These are phyloP conservation scores for Metschnikowia cubensis DNA, from an alignment of 805 yeast genomes.

Conservation along the genomic window DNA sequence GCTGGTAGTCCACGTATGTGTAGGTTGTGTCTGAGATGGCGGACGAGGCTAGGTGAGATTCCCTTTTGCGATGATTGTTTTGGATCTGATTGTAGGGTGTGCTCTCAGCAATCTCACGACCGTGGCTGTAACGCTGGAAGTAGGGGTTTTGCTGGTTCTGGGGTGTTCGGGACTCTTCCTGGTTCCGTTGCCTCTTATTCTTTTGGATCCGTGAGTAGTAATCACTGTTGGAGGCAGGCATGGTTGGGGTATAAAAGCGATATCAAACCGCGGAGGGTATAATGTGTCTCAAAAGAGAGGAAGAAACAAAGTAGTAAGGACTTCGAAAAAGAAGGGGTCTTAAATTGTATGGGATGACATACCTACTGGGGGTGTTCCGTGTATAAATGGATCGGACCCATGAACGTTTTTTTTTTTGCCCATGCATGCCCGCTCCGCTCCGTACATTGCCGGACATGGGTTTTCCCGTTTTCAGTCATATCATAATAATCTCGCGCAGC, in stretches of 20 bases:
- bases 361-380: background rate
- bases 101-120: background rate
- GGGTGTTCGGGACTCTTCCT: background rate
- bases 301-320: background rate
- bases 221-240: slow-evolving; percentile 11
- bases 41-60: slow-evolving; percentile 9
- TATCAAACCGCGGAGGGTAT: background rate
- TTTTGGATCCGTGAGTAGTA: slow-evolving; percentile 9
- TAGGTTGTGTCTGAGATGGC: slow-evolving; percentile 13
- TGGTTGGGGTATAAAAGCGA: background rate
- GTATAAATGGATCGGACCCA: background rate
- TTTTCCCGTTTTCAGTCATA: slow-evolving; percentile 2
- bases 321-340: background rate
- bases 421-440: background rate
- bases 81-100: slow-evolving; percentile 6
- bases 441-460: background rate
- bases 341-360: too few relatives aligned
- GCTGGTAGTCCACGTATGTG: slow-evolving; percentile 15
- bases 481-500: slow-evolving; percentile 2
- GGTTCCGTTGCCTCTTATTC: background rate
- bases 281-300: background rate
- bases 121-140: slow-evolving; percentile 2
- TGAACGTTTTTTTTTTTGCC: background rate
- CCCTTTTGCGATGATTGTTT: slow-evolving; percentile 3
- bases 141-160: slow-evolving; percentile 7